phyloP scores from a whole-genome alignment of 1,284 basidiomycete species.

The Coniferiporia sulphurascens region DNA sequence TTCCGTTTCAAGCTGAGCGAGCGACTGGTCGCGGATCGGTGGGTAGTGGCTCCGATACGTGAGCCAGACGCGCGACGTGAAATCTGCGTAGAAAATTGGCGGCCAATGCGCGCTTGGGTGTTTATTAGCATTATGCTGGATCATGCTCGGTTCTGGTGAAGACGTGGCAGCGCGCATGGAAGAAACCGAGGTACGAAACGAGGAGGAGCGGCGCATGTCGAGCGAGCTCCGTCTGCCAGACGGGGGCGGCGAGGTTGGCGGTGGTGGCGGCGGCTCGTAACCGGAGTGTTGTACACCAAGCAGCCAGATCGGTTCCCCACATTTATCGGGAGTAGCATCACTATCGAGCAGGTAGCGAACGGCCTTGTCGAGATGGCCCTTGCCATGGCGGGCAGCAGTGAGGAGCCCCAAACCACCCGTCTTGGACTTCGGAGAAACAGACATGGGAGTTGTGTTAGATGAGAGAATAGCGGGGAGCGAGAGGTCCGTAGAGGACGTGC shows the following conservation, averaged over 20 bases:
- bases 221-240: conserved; percentile 34
- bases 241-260: conserved; percentile 26
- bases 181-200: conserved; percentile 48
- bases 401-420: conserved; percentile 39
- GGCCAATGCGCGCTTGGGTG: conserved; percentile 61
- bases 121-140: conserved; percentile 28
- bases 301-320: conserved; percentile 77
- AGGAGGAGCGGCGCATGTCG: conserved; percentile 36
- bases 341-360: conserved; percentile 81
- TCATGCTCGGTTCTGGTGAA: conserved; percentile 30
- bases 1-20: conserved; percentile 44
- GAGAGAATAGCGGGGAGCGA: conserved; percentile 57
- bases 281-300: conserved; percentile 76
- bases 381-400: conserved; percentile 65
- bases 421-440: conserved; percentile 42
- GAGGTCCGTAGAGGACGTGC: conserved; percentile 63
- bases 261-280: conserved; percentile 52
- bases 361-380: conserved; percentile 71
- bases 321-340: conserved; percentile 78
- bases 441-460: conserved; percentile 30
- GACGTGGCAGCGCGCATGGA: conserved; percentile 30
- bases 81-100: conserved; percentile 83
- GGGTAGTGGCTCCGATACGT: conserved; percentile 90
- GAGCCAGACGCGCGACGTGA: conserved; percentile 83
- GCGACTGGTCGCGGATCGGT: conserved; percentile 69